Conservation (phyloP, 1,139 yeast species). For the Lodderomyces elongisporus region DNA sequence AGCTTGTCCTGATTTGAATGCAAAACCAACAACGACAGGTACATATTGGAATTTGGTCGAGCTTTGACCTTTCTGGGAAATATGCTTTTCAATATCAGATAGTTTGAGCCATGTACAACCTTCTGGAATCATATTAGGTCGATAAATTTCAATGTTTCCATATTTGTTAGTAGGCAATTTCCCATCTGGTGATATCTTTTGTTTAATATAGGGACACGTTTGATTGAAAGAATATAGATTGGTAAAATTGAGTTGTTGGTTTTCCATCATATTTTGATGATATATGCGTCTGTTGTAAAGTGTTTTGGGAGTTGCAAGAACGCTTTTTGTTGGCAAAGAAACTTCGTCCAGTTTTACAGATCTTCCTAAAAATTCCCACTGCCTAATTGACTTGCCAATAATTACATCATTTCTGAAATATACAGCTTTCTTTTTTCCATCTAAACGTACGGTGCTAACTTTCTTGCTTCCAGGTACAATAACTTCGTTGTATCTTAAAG, state of each 20-base stretch:
- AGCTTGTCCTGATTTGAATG: slow-evolving; percentile 23
- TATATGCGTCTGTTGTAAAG: slow-evolving; percentile 18
- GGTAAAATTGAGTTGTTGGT: slow-evolving; percentile 20
- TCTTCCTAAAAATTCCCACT: slow-evolving; percentile 38
- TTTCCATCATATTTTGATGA: slow-evolving; percentile 17
- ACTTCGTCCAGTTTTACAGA: slow-evolving; percentile 22
- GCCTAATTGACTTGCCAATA: slow-evolving; percentile 33
- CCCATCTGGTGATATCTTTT: slow-evolving; percentile 13
- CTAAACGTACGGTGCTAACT: slow-evolving; percentile 15
- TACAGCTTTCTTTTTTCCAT: slow-evolving; percentile 16
- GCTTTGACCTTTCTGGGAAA: slow-evolving; percentile 9
- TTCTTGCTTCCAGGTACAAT: slow-evolving; percentile 15
- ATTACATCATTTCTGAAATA: slow-evolving; percentile 22
- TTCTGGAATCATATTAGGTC: slow-evolving; percentile 30
- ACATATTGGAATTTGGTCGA: slow-evolving; percentile 18
- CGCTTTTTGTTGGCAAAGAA: slow-evolving; percentile 18
- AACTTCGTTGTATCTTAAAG: slow-evolving; percentile 29
- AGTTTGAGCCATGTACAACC: slow-evolving; percentile 28
- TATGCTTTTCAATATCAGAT: slow-evolving; percentile 21
- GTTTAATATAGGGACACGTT: slow-evolving; percentile 26
- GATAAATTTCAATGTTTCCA: slow-evolving; percentile 34
- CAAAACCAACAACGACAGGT: slow-evolving; percentile 34
- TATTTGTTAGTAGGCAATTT: slow-evolving; percentile 27
- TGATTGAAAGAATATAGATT: slow-evolving; percentile 27
- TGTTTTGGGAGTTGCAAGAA: slow-evolving; percentile 24